Percentiles rank a stretch among this genome's conserved stretches.
phyloP scores from a whole-genome alignment of 2,329 filamentous ascomycete genomes.

The Sporothrix brunneoviolacea region DNA sequence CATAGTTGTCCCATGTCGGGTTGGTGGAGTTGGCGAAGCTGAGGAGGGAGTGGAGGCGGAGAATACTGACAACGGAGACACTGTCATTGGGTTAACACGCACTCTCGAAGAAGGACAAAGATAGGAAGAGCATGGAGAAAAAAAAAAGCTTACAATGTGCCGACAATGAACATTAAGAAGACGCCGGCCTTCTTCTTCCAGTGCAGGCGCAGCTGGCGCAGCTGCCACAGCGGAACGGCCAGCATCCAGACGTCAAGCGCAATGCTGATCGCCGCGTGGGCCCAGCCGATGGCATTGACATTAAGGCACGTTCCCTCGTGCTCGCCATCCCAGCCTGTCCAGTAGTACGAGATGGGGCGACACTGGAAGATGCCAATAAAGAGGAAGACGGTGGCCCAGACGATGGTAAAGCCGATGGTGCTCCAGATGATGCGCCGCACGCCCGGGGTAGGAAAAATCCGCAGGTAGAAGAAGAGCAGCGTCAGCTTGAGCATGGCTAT shows the following conservation, averaged over 20 bases:
- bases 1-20: slow-evolving; percentile 27
- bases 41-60: slow-evolving; percentile 26
- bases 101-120: neutral
- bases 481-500: slow-evolving; percentile 43
- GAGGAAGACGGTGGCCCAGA: slow-evolving; percentile 38
- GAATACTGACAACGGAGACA: slow-evolving; percentile 28
- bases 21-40: slow-evolving; percentile 25
- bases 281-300: slow-evolving; percentile 43
- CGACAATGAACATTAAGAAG: slow-evolving; percentile 41
- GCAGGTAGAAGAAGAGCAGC: slow-evolving; percentile 48
- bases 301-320: slow-evolving; percentile 42
- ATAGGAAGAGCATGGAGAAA: too few species aligned
- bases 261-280: slow-evolving; percentile 47
- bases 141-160: slow-evolving; percentile 27
- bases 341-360: slow-evolving; percentile 43
- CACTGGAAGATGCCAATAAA: slow-evolving; percentile 44
- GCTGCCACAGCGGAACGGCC: slow-evolving; percentile 40
- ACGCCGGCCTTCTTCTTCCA: slow-evolving; percentile 44
- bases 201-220: slow-evolving; percentile 34
- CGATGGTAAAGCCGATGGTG: too few species aligned
- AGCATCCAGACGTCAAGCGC: slow-evolving; percentile 46
- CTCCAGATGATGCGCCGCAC: slow-evolving; percentile 36
- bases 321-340: slow-evolving; percentile 45
- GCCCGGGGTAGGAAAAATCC: slow-evolving; percentile 40
- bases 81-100: slow-evolving; percentile 1